Evolutionary conservation across 2,329 filamentous ascomycete species (phyloP).

Genomic region (Penicillium sp.): DNA sequence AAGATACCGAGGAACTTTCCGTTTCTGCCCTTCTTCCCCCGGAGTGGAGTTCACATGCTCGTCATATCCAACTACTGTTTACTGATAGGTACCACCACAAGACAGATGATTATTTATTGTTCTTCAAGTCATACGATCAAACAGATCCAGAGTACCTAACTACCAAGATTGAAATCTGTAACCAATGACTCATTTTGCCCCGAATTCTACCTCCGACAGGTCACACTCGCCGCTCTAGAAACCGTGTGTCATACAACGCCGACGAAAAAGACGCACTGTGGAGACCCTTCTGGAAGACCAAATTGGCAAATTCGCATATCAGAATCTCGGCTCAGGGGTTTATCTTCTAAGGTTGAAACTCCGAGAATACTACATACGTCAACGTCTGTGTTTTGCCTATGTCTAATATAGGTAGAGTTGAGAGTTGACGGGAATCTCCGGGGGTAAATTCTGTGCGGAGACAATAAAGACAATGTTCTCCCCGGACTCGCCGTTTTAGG

Average conservation of each 20-base stretch:
- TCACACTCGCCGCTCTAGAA: conserved; percentile 13
- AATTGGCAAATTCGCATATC: conserved; percentile 1
- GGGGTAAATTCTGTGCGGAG: background rate
- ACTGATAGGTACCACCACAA: background rate
- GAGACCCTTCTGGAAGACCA: conserved; percentile 14
- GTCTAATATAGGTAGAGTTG: too few species aligned
- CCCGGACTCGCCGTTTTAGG: too few species aligned
- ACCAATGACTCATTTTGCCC: background rate
- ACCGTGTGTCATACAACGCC: conserved; percentile 24
- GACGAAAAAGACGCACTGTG: conserved; percentile 24
- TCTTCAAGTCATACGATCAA: background rate
- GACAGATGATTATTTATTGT: too few species aligned
- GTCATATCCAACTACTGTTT: too few species aligned
- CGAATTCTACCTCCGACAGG: conserved; percentile 16
- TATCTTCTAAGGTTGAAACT: background rate
- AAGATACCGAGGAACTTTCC: conserved; percentile 1
- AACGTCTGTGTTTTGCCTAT: too few species aligned
- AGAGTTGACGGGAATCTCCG: background rate
- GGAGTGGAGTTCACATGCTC: conserved; percentile 1
- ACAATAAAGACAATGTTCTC: background rate
- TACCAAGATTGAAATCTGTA: background rate
- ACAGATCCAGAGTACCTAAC: background rate
- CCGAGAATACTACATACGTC: too few species aligned
- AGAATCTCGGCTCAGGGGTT: background rate
- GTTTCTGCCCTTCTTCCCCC: background rate